These are phyloP conservation scores for Paraleonurus japonicus DNA, from an alignment of 257 asterid species.

Conservation along the genomic window DNA sequence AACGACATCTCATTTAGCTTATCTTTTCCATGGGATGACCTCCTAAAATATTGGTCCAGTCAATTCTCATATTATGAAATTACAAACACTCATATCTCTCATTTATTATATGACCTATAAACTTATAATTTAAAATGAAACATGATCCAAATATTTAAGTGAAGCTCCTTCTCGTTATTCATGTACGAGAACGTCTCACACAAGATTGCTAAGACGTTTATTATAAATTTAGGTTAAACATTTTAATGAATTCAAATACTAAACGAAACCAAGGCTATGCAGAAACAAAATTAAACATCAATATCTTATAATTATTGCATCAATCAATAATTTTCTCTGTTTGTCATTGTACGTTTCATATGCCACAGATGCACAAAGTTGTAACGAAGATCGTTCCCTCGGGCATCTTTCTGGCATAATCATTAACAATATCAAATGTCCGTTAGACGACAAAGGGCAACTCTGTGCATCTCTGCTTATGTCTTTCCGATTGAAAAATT, in stretches of 20 bases:
- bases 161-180: too few species aligned
- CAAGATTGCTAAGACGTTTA: too few species aligned
- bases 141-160: not conserved
- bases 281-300: not conserved
- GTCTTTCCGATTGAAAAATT: not conserved
- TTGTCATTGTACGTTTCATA: conserved; percentile 41
- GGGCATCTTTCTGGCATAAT: conserved; percentile 46
- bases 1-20: not conserved
- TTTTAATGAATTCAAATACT: not conserved
- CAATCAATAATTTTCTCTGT: conserved; percentile 11
- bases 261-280: not conserved
- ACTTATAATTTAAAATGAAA: too few species aligned
- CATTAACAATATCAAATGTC: conserved; percentile 33
- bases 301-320: conserved; percentile 7
- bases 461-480: conserved; percentile 29
- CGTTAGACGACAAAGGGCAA: conserved; percentile 26
- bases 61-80: not conserved
- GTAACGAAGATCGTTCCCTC: not conserved
- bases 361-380: conserved; percentile 40
- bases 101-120: too few species aligned
- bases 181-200: too few species aligned
- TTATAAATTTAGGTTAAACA: not conserved
- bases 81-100: not conserved
- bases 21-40: not conserved
- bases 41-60: not conserved